Conservation (phyloP, 352 stramenopile genomes). For the Phytophthora hibernalis region DNA sequence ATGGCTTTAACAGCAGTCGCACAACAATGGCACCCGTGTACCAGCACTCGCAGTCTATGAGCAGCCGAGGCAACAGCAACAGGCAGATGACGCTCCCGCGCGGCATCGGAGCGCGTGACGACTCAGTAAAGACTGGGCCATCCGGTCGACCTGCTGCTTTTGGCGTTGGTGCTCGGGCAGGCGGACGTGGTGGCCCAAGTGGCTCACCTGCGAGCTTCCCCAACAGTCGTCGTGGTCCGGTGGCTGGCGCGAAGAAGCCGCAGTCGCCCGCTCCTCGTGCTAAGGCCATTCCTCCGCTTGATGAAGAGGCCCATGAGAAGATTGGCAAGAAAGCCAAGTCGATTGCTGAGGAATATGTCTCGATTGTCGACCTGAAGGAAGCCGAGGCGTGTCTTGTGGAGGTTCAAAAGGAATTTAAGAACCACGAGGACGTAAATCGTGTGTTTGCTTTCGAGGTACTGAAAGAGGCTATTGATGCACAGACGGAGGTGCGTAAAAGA, state of each 20-base stretch:
- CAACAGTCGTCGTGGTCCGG: slow-evolving; percentile 24
- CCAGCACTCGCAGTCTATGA: slow-evolving; percentile 60
- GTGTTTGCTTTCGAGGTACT: slow-evolving; percentile 70
- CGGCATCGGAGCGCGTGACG: slow-evolving; percentile 57
- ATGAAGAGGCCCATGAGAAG: slow-evolving; percentile 67
- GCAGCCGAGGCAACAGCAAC: slow-evolving; percentile 45
- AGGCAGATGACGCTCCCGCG: slow-evolving; percentile 55
- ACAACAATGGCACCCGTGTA: slow-evolving; percentile 69
- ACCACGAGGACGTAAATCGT: slow-evolving; percentile 60
- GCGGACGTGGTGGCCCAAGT: slow-evolving; percentile 26
- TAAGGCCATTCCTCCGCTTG: slow-evolving; percentile 49
- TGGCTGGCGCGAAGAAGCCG: slow-evolving; percentile 38
- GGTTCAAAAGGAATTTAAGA: slow-evolving; percentile 71
- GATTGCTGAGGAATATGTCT: slow-evolving; percentile 81
- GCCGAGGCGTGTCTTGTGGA: slow-evolving; percentile 70
- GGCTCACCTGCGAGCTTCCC: slow-evolving; percentile 46
- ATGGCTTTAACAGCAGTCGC: slow-evolving; percentile 56
- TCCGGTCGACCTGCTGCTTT: slow-evolving; percentile 64
- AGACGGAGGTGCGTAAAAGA: slow-evolving; percentile 57
- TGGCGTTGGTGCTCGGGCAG: slow-evolving; percentile 32
- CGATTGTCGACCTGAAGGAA: slow-evolving; percentile 74
- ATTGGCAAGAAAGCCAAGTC: slow-evolving; percentile 84
- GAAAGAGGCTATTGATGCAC: slow-evolving; percentile 71
- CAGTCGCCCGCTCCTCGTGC: slow-evolving; percentile 38
- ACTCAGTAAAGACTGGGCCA: slow-evolving; percentile 67